A percentile compares a stretch with the other conserved stretches of the same genome.
Evolutionary conservation across 78 protist genomes (phyloP).

Genomic region (Dictyostelium intermedium): DNA sequence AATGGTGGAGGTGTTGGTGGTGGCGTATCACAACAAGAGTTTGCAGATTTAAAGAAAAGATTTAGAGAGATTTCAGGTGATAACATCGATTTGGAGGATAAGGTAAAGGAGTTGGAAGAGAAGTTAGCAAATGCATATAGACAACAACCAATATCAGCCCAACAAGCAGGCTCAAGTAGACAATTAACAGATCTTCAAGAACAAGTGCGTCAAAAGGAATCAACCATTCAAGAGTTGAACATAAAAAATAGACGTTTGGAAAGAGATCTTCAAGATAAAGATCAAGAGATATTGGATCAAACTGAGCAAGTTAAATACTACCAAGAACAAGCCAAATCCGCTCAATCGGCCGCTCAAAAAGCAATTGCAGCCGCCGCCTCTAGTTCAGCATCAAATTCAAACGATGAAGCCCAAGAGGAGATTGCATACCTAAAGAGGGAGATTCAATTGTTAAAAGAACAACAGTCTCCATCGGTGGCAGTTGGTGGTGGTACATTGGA

Average conservation of each 20-base stretch:
- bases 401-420: not conserved
- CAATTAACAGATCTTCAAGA: slow-evolving; percentile 36
- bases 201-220: slow-evolving; percentile 24
- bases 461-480: not conserved
- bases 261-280: not conserved
- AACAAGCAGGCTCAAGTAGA: not conserved
- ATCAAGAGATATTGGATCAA: not conserved
- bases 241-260: slow-evolving; percentile 15
- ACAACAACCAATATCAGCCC: not conserved
- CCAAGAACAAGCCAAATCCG: not conserved
- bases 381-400: not conserved
- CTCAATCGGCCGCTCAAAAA: not conserved
- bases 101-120: slow-evolving; percentile 42
- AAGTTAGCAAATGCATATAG: not conserved
- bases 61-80: slow-evolving; percentile 46
- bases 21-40: not conserved
- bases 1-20: not conserved
- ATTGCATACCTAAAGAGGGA: slow-evolving; percentile 31
- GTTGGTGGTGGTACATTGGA: slow-evolving; percentile 67
- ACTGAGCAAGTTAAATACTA: not conserved
- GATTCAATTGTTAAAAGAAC: not conserved
- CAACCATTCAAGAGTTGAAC: not conserved
- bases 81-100: slow-evolving; percentile 50
- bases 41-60: slow-evolving; percentile 18
- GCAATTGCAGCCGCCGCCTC: not conserved